A percentile compares a stretch with the other conserved stretches of the same genome.
phyloP scores from a whole-genome alignment of 1,284 basidiomycete species.

The Puccinia hordei region DNA sequence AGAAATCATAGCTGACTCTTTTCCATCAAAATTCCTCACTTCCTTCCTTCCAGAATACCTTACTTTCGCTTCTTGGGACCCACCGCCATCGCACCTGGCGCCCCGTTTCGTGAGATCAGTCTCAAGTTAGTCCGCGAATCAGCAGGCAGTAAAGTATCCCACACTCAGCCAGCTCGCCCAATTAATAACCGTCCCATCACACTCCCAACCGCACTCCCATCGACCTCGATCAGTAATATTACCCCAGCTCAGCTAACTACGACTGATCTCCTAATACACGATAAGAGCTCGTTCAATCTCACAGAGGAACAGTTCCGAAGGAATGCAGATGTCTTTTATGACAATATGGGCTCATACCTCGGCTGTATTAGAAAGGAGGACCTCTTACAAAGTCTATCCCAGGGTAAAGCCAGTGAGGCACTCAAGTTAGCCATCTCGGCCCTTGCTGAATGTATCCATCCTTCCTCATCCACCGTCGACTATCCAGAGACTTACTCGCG shows the following conservation, averaged over 20 bases:
- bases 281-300: not conserved
- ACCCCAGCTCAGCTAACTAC: not conserved
- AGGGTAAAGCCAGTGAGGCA: slow-evolving; percentile 31
- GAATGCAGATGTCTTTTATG: slow-evolving; percentile 37
- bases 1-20: not conserved
- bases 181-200: not conserved
- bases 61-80: slow-evolving; percentile 36
- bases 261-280: not conserved
- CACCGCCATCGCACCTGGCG: slow-evolving; percentile 29
- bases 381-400: slow-evolving; percentile 20
- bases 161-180: not conserved
- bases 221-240: not conserved
- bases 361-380: slow-evolving; percentile 24
- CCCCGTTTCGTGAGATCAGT: slow-evolving; percentile 37
- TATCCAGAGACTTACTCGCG: slow-evolving; percentile 47
- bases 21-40: too few relatives aligned
- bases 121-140: slow-evolving; percentile 17
- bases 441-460: slow-evolving; percentile 27
- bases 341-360: slow-evolving; percentile 31
- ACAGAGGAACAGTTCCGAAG: slow-evolving; percentile 19
- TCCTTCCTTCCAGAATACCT: slow-evolving; percentile 7
- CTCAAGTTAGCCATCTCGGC: slow-evolving; percentile 32
- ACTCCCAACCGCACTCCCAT: not conserved
- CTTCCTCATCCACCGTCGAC: slow-evolving; percentile 23
- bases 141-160: not conserved